Evolutionary conservation across 2,329 filamentous ascomycete species (phyloP).

Genomic region (Neonectria neomacrospora): DNA sequence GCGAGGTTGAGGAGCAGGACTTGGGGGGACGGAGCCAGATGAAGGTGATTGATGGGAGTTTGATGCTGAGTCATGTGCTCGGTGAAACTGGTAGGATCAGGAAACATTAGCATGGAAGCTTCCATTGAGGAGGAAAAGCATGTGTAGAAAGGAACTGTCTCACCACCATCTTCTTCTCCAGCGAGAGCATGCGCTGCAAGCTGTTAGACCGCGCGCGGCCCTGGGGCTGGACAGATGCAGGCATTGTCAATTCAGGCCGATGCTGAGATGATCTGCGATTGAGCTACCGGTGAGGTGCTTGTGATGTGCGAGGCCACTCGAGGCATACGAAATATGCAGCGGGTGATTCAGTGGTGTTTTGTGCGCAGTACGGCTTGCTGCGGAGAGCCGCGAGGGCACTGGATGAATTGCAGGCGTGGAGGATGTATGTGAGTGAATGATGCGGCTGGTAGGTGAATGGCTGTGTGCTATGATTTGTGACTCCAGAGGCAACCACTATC

Average conservation of each 20-base stretch:
- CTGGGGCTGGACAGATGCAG: constrained; percentile 30
- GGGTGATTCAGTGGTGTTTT: background rate
- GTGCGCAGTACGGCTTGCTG: constrained; percentile 32
- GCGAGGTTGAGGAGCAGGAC: constrained; percentile 36
- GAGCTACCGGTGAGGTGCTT: constrained; percentile 25
- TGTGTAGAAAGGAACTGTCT: constrained; percentile 37
- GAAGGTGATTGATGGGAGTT: constrained; percentile 28
- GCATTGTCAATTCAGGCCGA: constrained; percentile 28
- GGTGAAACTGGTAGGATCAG: constrained; percentile 10
- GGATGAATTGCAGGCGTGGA: background rate
- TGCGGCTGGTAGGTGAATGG: background rate
- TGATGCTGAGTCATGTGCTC: constrained; percentile 10
- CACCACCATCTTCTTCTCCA: constrained; percentile 69
- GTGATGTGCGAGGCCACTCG: background rate
- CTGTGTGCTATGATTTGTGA: background rate
- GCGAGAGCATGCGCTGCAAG: constrained; percentile 68
- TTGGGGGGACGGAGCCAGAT: constrained; percentile 36
- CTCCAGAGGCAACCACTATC: constrained; percentile 4
- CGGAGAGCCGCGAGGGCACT: constrained; percentile 29
- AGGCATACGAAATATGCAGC: constrained; percentile 12
- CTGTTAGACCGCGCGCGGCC: constrained; percentile 54
- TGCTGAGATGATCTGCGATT: constrained; percentile 27
- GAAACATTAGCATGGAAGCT: constrained; percentile 7
- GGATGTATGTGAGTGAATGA: background rate
- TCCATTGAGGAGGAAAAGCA: background rate